Conservation (phyloP, 2,329 filamentous ascomycete genomes). For the Ophiocordyceps camponoti-rufipedis region DNA sequence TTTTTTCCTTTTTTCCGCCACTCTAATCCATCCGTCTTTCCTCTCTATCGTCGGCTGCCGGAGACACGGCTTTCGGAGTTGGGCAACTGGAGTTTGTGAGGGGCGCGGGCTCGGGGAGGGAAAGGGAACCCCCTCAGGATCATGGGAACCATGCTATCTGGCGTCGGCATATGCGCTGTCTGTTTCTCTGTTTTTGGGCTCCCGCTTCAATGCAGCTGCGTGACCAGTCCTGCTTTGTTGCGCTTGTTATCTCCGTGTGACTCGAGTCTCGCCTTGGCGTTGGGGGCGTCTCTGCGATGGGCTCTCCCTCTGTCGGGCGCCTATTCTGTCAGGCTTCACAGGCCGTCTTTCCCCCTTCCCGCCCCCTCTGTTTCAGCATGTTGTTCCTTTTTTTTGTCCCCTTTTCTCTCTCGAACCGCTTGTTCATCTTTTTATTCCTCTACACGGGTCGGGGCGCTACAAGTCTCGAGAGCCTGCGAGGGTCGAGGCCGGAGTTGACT, state of each 20-base stretch:
- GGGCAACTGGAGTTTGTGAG: constrained; percentile 3
- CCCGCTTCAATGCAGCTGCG: too few relatives aligned
- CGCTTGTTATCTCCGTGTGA: too few relatives aligned
- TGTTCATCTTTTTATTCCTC: background rate
- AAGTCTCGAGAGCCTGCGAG: background rate
- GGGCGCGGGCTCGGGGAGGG: background rate
- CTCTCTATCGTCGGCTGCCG: background rate
- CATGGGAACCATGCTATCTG: constrained; percentile 2
- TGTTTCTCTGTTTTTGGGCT: background rate
- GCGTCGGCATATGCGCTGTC: constrained; percentile 4
- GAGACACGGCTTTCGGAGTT: background rate
- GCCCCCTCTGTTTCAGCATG: background rate
- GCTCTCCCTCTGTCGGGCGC: too few relatives aligned
- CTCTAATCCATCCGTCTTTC: background rate
- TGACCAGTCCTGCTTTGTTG: too few relatives aligned
- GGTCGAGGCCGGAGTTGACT: too few relatives aligned
- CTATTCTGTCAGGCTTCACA: too few relatives aligned
- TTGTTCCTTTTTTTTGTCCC: background rate
- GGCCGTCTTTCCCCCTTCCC: background rate
- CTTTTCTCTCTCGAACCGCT: background rate
- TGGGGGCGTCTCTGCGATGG: too few relatives aligned
- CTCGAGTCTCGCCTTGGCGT: too few relatives aligned
- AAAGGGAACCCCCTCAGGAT: background rate
- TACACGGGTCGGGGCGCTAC: background rate
- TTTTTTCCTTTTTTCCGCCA: background rate